Conservation (phyloP, 2,329 filamentous ascomycete genomes). For the Aureobasidium sp. region DNA sequence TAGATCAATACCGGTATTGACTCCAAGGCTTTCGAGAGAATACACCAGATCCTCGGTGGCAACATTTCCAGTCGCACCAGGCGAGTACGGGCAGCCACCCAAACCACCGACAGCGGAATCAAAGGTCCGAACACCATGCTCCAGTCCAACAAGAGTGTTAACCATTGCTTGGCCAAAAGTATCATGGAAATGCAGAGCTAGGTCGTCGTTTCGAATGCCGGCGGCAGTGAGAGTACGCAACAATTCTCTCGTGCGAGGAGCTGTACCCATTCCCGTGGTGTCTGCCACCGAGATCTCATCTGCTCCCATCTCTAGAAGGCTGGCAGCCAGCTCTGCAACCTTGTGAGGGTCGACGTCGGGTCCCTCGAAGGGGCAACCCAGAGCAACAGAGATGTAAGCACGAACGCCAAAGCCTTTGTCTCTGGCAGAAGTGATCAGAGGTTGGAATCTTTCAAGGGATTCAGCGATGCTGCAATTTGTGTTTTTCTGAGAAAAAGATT, state of each 20-base stretch:
- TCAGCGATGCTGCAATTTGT: conserved; percentile 73
- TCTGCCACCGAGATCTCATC: conserved; percentile 88
- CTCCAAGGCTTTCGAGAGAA: conserved; percentile 63
- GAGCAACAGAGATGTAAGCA: conserved; percentile 72
- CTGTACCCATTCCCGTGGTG: conserved; percentile 84
- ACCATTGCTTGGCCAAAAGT: conserved; percentile 82
- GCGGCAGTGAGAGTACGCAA: conserved; percentile 59
- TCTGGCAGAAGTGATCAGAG: conserved; percentile 64
- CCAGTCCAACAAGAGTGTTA: conserved; percentile 69
- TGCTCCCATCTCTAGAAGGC: conserved; percentile 74
- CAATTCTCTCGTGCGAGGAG: conserved; percentile 59
- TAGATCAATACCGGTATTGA: conserved; percentile 66
- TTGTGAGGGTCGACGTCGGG: conserved; percentile 53
- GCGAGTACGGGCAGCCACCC: conserved; percentile 78
- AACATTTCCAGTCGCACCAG: conserved; percentile 80
- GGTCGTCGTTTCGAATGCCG: conserved; percentile 60
- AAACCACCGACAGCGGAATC: conserved; percentile 74
- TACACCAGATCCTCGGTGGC: conserved; percentile 80
- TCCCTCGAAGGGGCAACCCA: conserved; percentile 72
- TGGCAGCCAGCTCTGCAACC: conserved; percentile 56
- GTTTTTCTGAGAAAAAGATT: conserved; percentile 73
- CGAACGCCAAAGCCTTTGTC: conserved; percentile 60
- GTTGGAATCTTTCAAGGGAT: conserved; percentile 62
- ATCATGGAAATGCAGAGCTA: conserved; percentile 84
- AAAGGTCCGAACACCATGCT: conserved; percentile 71